Evolutionary conservation across 2,329 filamentous ascomycete genomes (phyloP), one percentile per base, ranked within the genome.

Genomic region (Exophiala viscosa): DNA sequence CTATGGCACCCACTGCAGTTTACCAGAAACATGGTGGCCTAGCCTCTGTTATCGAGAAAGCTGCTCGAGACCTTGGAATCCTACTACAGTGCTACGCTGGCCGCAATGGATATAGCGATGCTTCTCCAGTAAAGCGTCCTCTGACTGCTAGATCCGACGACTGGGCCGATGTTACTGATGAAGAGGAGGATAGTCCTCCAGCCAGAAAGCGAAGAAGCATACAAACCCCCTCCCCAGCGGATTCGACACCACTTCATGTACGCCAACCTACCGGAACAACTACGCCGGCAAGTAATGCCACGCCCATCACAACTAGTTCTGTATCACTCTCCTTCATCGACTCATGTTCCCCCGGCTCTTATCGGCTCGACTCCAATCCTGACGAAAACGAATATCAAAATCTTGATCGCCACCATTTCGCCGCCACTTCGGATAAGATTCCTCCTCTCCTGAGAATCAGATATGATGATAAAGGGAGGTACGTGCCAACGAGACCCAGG

Each of bases 381-480:
- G 32, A 38, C n/a, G 15, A 18, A 8, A 14, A 52, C 5, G 23
- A 28, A 46, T 46, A 20, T 15, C 35, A 32, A 13, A 5, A 33
- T 28, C 11, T 28, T 10, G 42, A 39, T 10, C 3, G 47, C 11
- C 39, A 43, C 3, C 18, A 42, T 33, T 46, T 52, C 31, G n/a
- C 35, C 9, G 10, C 10, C 8, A 20, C 45, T 3, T 36, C 42
- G 33, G 13, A 18, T 23, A 36, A 35, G 9, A 44, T 50, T 5
- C 31, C 35, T 8, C 45, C 54, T 15, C 23, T 17, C 14, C 32
- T 57, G 15, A 43, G 28, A 11, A 45, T 53, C 11, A 7, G n/a
- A 4, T 51, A 40, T 28, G 42, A 58, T 18, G 33, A 47, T 13
- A 23, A 32, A 13, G 33, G 48, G 11, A 48, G 33, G n/a, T 11